These are phyloP conservation scores for Helichrysum umbraculigerum DNA, from an alignment of 129 eudicot genomes.

Conservation along the genomic window DNA sequence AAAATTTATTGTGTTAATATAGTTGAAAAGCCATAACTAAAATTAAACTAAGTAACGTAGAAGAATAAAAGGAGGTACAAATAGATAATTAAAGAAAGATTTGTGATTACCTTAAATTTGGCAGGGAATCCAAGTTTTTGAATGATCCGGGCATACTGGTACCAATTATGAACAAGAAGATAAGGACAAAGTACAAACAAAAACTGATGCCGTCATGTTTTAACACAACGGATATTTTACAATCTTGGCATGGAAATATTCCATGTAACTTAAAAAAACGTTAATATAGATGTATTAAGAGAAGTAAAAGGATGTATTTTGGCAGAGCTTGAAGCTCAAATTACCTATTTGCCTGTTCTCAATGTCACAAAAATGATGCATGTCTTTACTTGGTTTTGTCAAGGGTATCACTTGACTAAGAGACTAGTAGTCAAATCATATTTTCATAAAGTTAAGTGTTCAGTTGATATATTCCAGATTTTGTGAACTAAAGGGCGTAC, in stretches of 20 bases:
- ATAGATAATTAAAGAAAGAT: neutral
- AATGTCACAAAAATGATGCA: neutral
- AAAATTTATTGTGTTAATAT: neutral
- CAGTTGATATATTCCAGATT: neutral
- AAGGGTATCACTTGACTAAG: neutral
- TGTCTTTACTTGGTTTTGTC: too few relatives aligned
- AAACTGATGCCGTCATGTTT: neutral
- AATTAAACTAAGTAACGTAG: neutral
- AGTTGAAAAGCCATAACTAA: neutral
- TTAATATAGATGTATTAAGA: neutral
- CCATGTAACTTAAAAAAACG: neutral
- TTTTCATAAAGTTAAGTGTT: neutral
- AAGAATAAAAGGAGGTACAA: neutral
- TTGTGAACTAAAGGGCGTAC: neutral
- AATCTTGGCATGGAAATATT: neutral
- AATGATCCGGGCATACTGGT: constrained; percentile 86
- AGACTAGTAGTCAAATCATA: neutral
- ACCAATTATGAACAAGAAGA: constrained; percentile 11
- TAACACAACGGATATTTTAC: neutral
- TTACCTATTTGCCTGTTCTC: neutral
- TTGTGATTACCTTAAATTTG: constrained; percentile 68
- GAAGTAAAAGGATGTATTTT: neutral
- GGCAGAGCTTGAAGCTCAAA: neutral
- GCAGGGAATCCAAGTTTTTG: constrained; percentile 92
- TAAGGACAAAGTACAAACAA: neutral